phyloP scores from a whole-genome alignment of 169 alveolate genomes.

The Babesia microti region DNA sequence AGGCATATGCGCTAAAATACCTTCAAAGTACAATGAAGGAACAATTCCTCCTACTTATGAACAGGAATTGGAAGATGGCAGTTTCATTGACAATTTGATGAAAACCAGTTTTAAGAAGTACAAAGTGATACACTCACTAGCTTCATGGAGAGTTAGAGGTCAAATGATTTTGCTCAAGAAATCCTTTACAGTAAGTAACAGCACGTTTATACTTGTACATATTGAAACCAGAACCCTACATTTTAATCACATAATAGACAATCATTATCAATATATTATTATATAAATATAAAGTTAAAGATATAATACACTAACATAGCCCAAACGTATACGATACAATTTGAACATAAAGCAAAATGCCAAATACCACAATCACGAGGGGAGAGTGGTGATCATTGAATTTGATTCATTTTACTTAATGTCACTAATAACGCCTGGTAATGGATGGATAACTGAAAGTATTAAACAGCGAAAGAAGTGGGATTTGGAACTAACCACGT shows the following conservation, averaged over 20 bases:
- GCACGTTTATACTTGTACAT: slow-evolving; percentile 5
- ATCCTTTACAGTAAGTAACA: not conserved
- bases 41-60: slow-evolving; percentile 5
- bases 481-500: slow-evolving; percentile 14
- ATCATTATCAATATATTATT: too few relatives aligned
- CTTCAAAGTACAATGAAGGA: slow-evolving; percentile 4
- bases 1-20: slow-evolving; percentile 8
- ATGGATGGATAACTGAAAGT: slow-evolving; percentile 14
- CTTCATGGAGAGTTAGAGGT: slow-evolving; percentile 20
- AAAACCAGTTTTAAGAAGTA: slow-evolving; percentile 8
- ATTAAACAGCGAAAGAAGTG: slow-evolving; percentile 7
- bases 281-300: too few relatives aligned
- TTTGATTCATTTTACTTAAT: slow-evolving; percentile 16
- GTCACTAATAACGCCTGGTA: slow-evolving; percentile 13
- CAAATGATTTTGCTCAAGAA: not conserved
- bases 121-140: slow-evolving; percentile 11
- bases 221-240: slow-evolving; percentile 10
- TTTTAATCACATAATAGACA: too few relatives aligned
- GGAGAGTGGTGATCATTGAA: slow-evolving; percentile 12
- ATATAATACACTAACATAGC: not conserved
- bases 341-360: slow-evolving; percentile 11
- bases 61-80: slow-evolving; percentile 19
- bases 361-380: slow-evolving; percentile 36
- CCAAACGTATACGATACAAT: slow-evolving; percentile 5
- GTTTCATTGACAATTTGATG: slow-evolving; percentile 5